phyloP scores from a whole-genome alignment of 2,329 filamentous ascomycete genomes.

The Colletotrichum phormii region DNA sequence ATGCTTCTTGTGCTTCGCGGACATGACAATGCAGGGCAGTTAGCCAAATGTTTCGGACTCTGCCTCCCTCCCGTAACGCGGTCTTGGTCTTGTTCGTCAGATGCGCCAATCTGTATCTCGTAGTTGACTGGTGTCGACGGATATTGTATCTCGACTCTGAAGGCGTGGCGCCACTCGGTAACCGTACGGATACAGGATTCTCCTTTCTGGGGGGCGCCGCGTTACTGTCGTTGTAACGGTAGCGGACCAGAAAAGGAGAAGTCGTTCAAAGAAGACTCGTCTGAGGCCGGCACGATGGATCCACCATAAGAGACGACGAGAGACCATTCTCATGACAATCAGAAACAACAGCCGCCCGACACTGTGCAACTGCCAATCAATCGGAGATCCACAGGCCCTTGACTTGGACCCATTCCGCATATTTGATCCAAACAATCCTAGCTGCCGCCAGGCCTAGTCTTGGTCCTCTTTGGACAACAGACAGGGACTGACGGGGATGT shows the following conservation, averaged over 20 bases:
- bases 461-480: slow-evolving; percentile 13
- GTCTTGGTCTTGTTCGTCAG: slow-evolving; percentile 10
- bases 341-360: slow-evolving; percentile 34
- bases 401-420: slow-evolving; percentile 30
- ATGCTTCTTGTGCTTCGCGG: slow-evolving; percentile 16
- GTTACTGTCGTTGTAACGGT: slow-evolving; percentile 1
- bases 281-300: slow-evolving; percentile 26
- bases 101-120: slow-evolving; percentile 3
- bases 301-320: slow-evolving; percentile 10
- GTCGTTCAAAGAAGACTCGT: slow-evolving; percentile 36
- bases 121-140: not conserved
- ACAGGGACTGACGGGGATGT: slow-evolving; percentile 27
- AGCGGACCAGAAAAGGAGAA: slow-evolving; percentile 14
- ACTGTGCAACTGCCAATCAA: slow-evolving; percentile 33
- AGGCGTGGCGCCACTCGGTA: slow-evolving; percentile 10
- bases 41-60: slow-evolving; percentile 17
- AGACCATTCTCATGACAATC: slow-evolving; percentile 29
- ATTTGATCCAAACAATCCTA: slow-evolving; percentile 36
- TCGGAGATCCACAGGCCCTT: slow-evolving; percentile 31
- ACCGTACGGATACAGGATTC: not conserved
- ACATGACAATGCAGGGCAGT: not conserved
- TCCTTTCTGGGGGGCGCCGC: not conserved
- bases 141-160: not conserved
- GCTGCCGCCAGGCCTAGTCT: slow-evolving; percentile 36
- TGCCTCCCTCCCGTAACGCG: not conserved